Evolutionary conservation across 129 eudicot species (phyloP), one percentile per base, ranked within the genome.

Genomic region (Calendula officinalis): DNA sequence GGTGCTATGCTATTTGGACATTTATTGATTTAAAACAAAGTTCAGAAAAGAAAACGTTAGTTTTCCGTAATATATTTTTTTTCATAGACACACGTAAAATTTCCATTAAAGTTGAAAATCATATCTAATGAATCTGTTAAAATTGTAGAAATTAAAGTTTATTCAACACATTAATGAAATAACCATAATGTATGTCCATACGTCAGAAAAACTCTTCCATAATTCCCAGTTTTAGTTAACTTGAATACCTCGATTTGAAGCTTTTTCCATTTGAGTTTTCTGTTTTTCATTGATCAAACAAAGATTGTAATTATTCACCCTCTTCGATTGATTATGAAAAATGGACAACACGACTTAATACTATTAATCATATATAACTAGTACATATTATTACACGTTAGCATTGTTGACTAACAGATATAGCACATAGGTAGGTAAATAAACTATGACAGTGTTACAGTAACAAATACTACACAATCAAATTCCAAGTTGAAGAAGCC

Each of bases 211-310:
- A n/a, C n/a, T n/a, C n/a, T n/a, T n/a, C n/a, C n/a, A n/a, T n/a
- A 91, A 7, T 80, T 80, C 8, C 77, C 77, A 0, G 34, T 32
- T 56, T 68, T 55, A 0, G 61, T 66, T 41, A 75, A 69, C 22
- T 35, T 67, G 27, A 84, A 56, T 0, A 81, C 84, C 64, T 75
- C 64, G 3, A 1, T 11, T 70, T 91, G 98, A 44, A 75, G 76
- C n/a, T 47, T 64, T 65, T 66, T 91, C 96, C 75, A 91, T 41
- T 36, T 57, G 73, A 60, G 66, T 63, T 55, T 44, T 87, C 67
- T 91, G 98, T 51, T 80, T 78, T 1, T 80, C 90, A 63, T 84
- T 84, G 66, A 91, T 78, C 14, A 91, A 44, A 0, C 98, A 96
- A 62, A 75, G 50, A 53, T 64, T 77, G 35, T 82, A 87, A 56